Percentiles rank a stretch among this genome's conserved stretches.
Conservation (phyloP, 208 protist species). For the Balamuthia mandrillaris region DNA sequence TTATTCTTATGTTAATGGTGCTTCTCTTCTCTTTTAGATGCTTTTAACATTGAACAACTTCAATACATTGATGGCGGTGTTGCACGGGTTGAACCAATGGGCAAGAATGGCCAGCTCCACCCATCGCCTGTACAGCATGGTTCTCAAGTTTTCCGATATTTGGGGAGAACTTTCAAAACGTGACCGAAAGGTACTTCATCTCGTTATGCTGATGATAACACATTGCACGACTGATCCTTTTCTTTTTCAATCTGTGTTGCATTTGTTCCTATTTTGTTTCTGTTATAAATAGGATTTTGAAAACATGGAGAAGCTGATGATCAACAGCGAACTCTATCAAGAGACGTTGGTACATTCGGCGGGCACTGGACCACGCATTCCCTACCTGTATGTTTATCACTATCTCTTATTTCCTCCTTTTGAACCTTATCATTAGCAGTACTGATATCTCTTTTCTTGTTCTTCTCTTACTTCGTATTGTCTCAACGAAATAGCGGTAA, state of each 20-base stretch:
- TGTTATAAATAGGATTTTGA: not conserved
- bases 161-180: not conserved
- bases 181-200: slow-evolving; percentile 18
- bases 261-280: not conserved
- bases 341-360: not conserved
- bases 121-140: not conserved
- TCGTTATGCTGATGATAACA: too few species aligned
- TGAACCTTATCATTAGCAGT: too few species aligned
- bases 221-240: not conserved
- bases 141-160: not conserved
- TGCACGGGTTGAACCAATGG: slow-evolving; percentile 20
- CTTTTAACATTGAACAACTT: slow-evolving; percentile 11
- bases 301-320: slow-evolving; percentile 19
- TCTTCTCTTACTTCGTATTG: too few species aligned
- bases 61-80: slow-evolving; percentile 1
- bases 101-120: not conserved
- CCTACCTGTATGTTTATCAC: too few species aligned
- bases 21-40: not conserved
- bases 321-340: not conserved
- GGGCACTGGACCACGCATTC: not conserved
- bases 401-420: too few species aligned
- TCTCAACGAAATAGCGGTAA: too few species aligned
- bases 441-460: too few species aligned
- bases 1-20: too few species aligned
- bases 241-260: not conserved